These are phyloP conservation scores for Eutrema yunnanense DNA, from an alignment of 345 rosid genomes.

Conservation along the genomic window DNA sequence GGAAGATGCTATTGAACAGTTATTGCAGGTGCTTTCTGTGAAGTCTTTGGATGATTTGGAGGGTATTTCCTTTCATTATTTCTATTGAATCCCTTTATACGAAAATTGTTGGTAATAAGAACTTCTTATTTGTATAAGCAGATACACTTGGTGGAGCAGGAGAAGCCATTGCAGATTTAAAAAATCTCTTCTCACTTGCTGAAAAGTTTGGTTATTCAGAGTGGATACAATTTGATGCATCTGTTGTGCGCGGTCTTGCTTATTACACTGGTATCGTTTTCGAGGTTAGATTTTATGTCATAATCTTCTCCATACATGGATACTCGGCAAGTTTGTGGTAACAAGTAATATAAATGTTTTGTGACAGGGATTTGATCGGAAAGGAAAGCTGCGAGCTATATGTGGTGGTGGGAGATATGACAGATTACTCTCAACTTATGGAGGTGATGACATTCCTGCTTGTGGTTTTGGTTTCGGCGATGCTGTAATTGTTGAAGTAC, in stretches of 20 bases:
- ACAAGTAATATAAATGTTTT: not conserved
- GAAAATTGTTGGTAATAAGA: not conserved
- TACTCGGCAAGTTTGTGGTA: not conserved
- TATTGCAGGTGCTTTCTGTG: slow-evolving; percentile 67
- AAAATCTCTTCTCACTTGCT: slow-evolving; percentile 71
- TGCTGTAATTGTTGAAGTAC: slow-evolving; percentile 91
- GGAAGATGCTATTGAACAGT: slow-evolving; percentile 57
- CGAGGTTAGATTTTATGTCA: slow-evolving; percentile 56
- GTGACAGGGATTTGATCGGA: slow-evolving; percentile 73
- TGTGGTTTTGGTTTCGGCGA: slow-evolving; percentile 99
- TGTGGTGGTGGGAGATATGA: slow-evolving; percentile 96
- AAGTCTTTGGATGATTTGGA: slow-evolving; percentile 74
- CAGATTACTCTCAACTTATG: slow-evolving; percentile 75
- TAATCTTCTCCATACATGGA: not conserved
- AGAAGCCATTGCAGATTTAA: slow-evolving; percentile 82
- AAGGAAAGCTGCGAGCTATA: slow-evolving; percentile 83
- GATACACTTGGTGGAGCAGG: slow-evolving; percentile 75
- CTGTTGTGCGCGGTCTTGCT: slow-evolving; percentile 94
- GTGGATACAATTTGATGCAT: slow-evolving; percentile 97
- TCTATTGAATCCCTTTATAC: not conserved
- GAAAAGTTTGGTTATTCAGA: slow-evolving; percentile 86
- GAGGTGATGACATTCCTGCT: slow-evolving; percentile 91
- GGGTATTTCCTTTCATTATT: slow-evolving; percentile 36
- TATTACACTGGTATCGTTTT: slow-evolving; percentile 96
- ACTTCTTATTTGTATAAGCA: slow-evolving; percentile 25